phyloP scores from a whole-genome alignment of 345 rosid species.

The Rubroshorea leprosula region DNA sequence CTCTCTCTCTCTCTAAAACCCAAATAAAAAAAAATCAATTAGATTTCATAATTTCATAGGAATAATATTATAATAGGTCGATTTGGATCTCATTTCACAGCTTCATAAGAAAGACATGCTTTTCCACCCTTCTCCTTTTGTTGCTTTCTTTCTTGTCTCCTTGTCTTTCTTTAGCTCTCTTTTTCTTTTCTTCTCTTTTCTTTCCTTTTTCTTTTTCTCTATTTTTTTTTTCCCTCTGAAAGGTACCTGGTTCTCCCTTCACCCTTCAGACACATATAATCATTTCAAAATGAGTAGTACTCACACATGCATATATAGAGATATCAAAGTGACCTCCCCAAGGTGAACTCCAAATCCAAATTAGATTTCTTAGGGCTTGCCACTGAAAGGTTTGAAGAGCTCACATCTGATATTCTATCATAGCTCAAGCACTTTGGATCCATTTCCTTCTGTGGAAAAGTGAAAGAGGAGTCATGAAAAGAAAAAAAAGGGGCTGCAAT shows the following conservation, averaged over 20 bases:
- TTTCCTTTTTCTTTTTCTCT: slow-evolving; percentile 24
- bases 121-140: slow-evolving; percentile 36
- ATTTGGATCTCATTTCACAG: slow-evolving; percentile 35
- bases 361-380: slow-evolving; percentile 82
- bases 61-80: slow-evolving; percentile 23
- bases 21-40: slow-evolving; percentile 36
- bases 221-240: slow-evolving; percentile 12
- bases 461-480: neutral
- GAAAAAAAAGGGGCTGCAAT: no score
- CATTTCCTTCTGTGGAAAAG: slow-evolving; percentile 44
- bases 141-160: slow-evolving; percentile 87
- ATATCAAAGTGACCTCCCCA: slow-evolving; percentile 87
- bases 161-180: slow-evolving; percentile 53
- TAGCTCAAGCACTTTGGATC: slow-evolving; percentile 66
- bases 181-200: slow-evolving; percentile 26
- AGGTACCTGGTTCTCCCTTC: slow-evolving; percentile 52
- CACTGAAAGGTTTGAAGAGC: slow-evolving; percentile 70
- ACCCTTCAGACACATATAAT: slow-evolving; percentile 25
- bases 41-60: slow-evolving; percentile 52
- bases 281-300: slow-evolving; percentile 36
- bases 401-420: slow-evolving; percentile 74
- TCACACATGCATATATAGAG: slow-evolving; percentile 15
- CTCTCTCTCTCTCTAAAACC: slow-evolving; percentile 10
- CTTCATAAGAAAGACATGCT: slow-evolving; percentile 33
- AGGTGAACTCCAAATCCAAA: slow-evolving; percentile 91